phyloP scores from a whole-genome alignment of 768 basidiomycete genomes.

The Pulveroboletus sp. region DNA sequence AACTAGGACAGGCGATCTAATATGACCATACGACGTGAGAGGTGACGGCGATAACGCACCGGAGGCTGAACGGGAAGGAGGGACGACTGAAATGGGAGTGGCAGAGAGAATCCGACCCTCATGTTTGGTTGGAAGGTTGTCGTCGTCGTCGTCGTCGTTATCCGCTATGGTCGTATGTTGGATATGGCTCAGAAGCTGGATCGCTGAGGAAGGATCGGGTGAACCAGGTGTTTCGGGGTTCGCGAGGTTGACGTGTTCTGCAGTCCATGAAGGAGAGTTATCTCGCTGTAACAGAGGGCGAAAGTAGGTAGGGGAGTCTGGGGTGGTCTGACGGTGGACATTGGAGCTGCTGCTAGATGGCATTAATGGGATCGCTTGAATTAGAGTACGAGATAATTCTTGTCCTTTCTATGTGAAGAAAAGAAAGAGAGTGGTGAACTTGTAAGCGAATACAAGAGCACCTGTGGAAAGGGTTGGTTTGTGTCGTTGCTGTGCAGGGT shows the following conservation, averaged over 20 bases:
- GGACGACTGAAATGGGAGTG: slow-evolving; percentile 6
- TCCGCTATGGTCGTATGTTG: slow-evolving; percentile 8
- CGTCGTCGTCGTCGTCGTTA: slow-evolving; percentile 23
- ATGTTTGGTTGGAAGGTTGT: slow-evolving; percentile 23
- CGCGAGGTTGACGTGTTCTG: slow-evolving; percentile 7
- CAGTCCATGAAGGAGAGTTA: slow-evolving; percentile 24
- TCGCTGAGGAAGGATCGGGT: slow-evolving; percentile 5
- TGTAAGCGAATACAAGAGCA: slow-evolving; percentile 33
- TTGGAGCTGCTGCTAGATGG: slow-evolving; percentile 23
- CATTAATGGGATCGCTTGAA: slow-evolving; percentile 25
- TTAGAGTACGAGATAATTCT: slow-evolving; percentile 14
- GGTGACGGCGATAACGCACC: slow-evolving; percentile 12
- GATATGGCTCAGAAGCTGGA: slow-evolving; percentile 9
- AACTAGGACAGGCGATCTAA: slow-evolving; percentile 28
- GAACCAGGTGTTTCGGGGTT: slow-evolving; percentile 3
- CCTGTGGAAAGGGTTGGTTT: slow-evolving; percentile 7
- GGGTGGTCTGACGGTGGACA: slow-evolving; percentile 19
- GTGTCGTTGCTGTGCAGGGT: slow-evolving; percentile 19
- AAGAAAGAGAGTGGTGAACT: slow-evolving; percentile 14
- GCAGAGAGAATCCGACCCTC: slow-evolving; percentile 22
- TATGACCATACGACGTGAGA: slow-evolving; percentile 20
- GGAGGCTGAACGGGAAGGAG: slow-evolving; percentile 9
- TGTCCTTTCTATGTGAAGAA: slow-evolving; percentile 21
- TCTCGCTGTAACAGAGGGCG: slow-evolving; percentile 31
- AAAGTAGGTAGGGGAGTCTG: slow-evolving; percentile 18